Evolutionary conservation across 2,329 filamentous ascomycete genomes (phyloP).

Genomic region (Botryotinia calthae): DNA sequence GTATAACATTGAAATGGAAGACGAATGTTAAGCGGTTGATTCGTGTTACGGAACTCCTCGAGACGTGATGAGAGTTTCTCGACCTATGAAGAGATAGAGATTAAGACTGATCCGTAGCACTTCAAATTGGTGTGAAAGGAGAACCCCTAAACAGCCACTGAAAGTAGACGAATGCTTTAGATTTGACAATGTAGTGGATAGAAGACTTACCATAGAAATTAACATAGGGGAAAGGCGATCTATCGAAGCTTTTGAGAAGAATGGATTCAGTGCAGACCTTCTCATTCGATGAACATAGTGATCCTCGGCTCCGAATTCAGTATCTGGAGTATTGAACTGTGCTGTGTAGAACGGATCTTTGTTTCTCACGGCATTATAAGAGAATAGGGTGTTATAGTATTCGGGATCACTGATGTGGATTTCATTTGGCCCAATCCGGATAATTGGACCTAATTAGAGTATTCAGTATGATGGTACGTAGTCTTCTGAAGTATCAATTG

Average conservation of each 20-base stretch:
- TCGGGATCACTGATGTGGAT: conserved; percentile 25
- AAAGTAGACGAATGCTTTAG: background rate
- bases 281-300: conserved; percentile 31
- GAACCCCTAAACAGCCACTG: background rate
- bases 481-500: background rate
- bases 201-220: conserved; percentile 19
- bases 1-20: conserved; percentile 27
- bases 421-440: conserved; percentile 28
- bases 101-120: background rate
- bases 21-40: conserved; percentile 25
- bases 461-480: background rate
- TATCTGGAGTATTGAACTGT: conserved; percentile 16
- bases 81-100: background rate
- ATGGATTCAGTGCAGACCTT: conserved; percentile 30
- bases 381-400: conserved; percentile 31
- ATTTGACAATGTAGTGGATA: background rate
- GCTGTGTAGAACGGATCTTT: conserved; percentile 25
- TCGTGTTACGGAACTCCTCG: conserved; percentile 24
- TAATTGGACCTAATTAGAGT: conserved; percentile 23
- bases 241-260: conserved; percentile 30
- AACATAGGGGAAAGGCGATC: conserved; percentile 29
- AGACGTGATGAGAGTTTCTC: conserved; percentile 29
- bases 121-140: background rate
- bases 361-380: conserved; percentile 20
- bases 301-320: conserved; percentile 28